These are phyloP conservation scores for Neoboletus brunneissimus DNA, from an alignment of 768 basidiomycete genomes.

Conservation along the genomic window DNA sequence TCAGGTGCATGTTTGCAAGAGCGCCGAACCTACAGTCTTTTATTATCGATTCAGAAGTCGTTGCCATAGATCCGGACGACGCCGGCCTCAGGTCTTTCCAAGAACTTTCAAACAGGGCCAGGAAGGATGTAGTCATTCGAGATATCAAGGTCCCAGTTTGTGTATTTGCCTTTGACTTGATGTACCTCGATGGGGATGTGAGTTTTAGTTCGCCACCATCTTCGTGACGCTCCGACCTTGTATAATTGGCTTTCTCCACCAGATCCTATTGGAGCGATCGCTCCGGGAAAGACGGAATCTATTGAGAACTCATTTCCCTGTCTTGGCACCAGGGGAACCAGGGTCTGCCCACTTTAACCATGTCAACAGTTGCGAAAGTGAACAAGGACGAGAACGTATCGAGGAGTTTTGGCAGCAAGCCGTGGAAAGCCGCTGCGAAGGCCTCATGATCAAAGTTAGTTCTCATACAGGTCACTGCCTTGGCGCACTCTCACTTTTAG, in stretches of 20 bases:
- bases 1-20: conserved; percentile 47
- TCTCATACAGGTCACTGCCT: not conserved
- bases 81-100: conserved; percentile 78
- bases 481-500: conserved; percentile 7
- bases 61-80: conserved; percentile 67
- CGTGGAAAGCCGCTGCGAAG: conserved; percentile 78
- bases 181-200: conserved; percentile 81
- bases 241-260: conserved; percentile 4
- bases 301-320: conserved; percentile 61
- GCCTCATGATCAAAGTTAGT: conserved; percentile 87
- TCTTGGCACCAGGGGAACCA: conserved; percentile 42
- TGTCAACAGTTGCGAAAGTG: conserved; percentile 69
- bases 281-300: conserved; percentile 70
- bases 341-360: conserved; percentile 64
- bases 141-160: conserved; percentile 78
- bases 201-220: conserved; percentile 20
- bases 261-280: conserved; percentile 66
- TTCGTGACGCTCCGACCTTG: not conserved
- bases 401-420: conserved; percentile 76
- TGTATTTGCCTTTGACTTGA: conserved; percentile 86
- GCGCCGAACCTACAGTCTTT: conserved; percentile 52
- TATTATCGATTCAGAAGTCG: conserved; percentile 85
- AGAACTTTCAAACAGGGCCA: conserved; percentile 78
- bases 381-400: conserved; percentile 56
- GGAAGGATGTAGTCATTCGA: conserved; percentile 74